A percentile compares a stretch with the other conserved stretches of the same genome.
phyloP scores from a whole-genome alignment of 768 basidiomycete species.

The Pseudohyphozyma bogoriensis region DNA sequence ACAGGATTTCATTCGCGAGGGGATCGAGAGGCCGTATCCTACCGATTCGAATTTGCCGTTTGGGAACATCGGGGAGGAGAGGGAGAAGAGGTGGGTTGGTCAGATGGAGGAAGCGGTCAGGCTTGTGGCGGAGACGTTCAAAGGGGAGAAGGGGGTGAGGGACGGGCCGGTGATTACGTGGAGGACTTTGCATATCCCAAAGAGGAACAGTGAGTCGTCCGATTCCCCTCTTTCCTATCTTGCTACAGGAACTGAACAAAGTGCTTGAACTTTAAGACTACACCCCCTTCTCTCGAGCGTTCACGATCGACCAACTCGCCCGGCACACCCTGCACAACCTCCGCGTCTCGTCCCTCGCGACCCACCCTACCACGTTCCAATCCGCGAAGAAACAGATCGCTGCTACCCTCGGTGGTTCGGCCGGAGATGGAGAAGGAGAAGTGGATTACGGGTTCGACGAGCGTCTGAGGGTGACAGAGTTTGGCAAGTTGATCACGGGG shows the following conservation, averaged over 20 bases:
- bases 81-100: conserved; percentile 17
- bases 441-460: conserved; percentile 28
- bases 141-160: conserved; percentile 7
- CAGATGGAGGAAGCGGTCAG: conserved; percentile 13
- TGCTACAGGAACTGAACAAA: too few species aligned
- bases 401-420: conserved; percentile 1
- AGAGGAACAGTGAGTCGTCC: conserved; percentile 20
- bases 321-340: conserved; percentile 27
- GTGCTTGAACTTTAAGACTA: conserved; percentile 3
- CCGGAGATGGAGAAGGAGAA: neutral
- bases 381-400: conserved; percentile 4
- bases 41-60: conserved; percentile 22
- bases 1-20: conserved; percentile 18
- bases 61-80: conserved; percentile 9
- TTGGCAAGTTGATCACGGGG: conserved; percentile 20
- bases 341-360: conserved; percentile 21
- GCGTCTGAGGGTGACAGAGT: conserved; percentile 24
- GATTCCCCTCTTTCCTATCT: neutral
- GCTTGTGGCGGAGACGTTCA: conserved; percentile 19
- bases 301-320: conserved; percentile 20
- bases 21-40: conserved; percentile 19
- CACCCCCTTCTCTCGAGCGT: conserved; percentile 21
- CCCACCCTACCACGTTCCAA: conserved; percentile 8
- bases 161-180: conserved; percentile 23
- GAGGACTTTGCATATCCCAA: conserved; percentile 24